Base-by-base conservation (phyloP, 805 yeast genomes). In the Yarrowia sp. region DNA sequence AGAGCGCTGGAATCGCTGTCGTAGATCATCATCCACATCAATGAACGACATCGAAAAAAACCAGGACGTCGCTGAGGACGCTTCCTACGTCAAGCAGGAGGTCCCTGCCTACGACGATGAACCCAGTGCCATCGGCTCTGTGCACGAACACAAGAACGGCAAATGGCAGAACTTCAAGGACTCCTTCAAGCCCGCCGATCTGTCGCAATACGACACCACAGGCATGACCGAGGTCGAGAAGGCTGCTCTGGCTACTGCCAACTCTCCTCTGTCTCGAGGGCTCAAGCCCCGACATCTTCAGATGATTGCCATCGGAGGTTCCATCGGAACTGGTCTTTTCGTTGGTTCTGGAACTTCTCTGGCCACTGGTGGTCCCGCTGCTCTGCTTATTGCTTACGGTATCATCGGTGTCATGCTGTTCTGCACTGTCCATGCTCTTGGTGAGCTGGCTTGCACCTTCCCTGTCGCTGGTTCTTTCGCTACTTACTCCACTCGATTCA, bases 221-320 rank as follows among this genome's bases (percentile, higher is more conserved):
- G 70, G 70, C 61, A 63, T 72, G 66, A 44, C 74, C 13, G 76
- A 73, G 56, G 70, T 71, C 21, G 77, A 76, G 64, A 72, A 66
- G 66, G 72, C 75, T n/a, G 74, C 76, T 32, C 67, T 72, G 27
- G 75, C 76, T 22, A 68, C 81, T 2, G 85, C 87, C 24, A 76
- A 78, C 65, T 76, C 88, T 2, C 91, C 88, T 2, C 75, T 87
- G 64, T 75, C 81, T 32, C 72, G 84, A 63, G 61, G 64, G 10
- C 72, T 75, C 62, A 74, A 72, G 65, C 68, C 69, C 14, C 69
- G 78, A 9, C 78, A 75, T 65, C 59, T 75, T 51, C 75, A 72
- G 63, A 84, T 88, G 84, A 86, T 90, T 68, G 91, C 96, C 33
- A 78, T 90, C 62, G 94, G 94, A 63, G 92, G 96, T 53, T 81